Evolutionary conservation across 1,284 basidiomycete genomes (phyloP).

Genomic region (Takashimella tepidaria): DNA sequence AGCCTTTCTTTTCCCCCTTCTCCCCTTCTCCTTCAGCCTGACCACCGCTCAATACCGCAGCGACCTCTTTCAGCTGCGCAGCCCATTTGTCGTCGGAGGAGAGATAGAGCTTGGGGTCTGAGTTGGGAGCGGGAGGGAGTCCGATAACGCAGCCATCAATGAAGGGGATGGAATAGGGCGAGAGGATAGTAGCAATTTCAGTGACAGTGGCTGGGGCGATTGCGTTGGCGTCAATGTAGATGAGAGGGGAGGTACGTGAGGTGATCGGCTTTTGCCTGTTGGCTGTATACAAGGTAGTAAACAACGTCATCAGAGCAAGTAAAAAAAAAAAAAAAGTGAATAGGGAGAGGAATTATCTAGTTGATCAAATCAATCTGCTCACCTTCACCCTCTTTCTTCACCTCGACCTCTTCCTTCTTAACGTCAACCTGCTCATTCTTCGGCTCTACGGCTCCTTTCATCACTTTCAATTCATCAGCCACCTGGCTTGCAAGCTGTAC

Average conservation of each 20-base stretch:
- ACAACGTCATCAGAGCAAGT: too few relatives aligned
- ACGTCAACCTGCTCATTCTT: too few relatives aligned
- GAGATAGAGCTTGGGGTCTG: constrained; percentile 17
- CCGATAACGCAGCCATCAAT: constrained; percentile 20
- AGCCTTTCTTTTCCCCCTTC: constrained; percentile 3
- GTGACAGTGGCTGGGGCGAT: constrained; percentile 10
- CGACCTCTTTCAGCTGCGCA: constrained; percentile 1
- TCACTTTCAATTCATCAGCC: too few relatives aligned
- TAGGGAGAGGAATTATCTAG: too few relatives aligned
- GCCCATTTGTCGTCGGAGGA: constrained; percentile 2
- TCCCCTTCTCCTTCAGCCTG: background rate
- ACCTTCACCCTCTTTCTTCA: too few relatives aligned
- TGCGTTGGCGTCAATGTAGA: constrained; percentile 23
- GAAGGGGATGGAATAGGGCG: constrained; percentile 4
- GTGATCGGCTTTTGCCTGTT: too few relatives aligned
- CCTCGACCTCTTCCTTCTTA: too few relatives aligned
- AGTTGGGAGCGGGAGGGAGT: constrained; percentile 5
- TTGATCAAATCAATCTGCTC: too few relatives aligned
- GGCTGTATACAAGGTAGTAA: too few relatives aligned
- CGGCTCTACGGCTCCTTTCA: too few relatives aligned
- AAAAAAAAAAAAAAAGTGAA: too few relatives aligned
- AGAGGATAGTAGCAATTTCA: constrained; percentile 5
- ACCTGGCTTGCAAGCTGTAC: constrained; percentile 9
- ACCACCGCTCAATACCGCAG: constrained; percentile 4
- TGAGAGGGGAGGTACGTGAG: constrained; percentile 2